Evolutionary conservation across 2,329 filamentous ascomycete species (phyloP).

Genomic region (Botrytis fragariae): DNA sequence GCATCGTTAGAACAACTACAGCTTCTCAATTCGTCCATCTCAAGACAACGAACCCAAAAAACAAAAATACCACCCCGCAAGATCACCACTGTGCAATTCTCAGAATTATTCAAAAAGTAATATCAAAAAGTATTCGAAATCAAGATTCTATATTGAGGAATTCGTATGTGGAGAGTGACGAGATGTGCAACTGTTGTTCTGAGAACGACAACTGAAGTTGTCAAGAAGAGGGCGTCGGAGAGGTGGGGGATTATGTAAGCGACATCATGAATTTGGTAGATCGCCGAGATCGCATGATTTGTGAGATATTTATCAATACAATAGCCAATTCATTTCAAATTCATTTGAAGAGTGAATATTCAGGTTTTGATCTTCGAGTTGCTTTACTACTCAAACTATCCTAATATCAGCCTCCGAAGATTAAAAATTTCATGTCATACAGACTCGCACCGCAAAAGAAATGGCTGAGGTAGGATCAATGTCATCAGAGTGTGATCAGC

Average conservation of each 20-base stretch:
- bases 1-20: slow-evolving; percentile 11
- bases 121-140: slow-evolving; percentile 4
- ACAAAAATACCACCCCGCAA: not conserved
- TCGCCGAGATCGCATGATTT: not conserved
- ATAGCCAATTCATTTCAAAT: not conserved
- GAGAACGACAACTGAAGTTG: slow-evolving; percentile 21
- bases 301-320: not conserved
- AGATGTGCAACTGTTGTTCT: slow-evolving; percentile 22
- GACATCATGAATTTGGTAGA: not conserved
- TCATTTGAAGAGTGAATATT: not conserved
- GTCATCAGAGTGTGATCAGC: not conserved
- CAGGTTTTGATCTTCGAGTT: too few relatives aligned
- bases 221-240: not conserved
- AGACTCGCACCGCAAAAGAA: not conserved
- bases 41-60: not conserved
- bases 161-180: slow-evolving; percentile 11
- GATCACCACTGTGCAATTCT: not conserved
- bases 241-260: slow-evolving; percentile 8
- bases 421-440: not conserved
- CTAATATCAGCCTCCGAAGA: not conserved
- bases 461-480: not conserved
- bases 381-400: not conserved
- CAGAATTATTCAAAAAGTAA: not conserved
- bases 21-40: not conserved
- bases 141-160: slow-evolving; percentile 1